Evolutionary conservation across 1,139 yeast genomes (phyloP), one percentile per base, ranked within the genome.

Genomic region (Saccharomyces pastorianus): DNA sequence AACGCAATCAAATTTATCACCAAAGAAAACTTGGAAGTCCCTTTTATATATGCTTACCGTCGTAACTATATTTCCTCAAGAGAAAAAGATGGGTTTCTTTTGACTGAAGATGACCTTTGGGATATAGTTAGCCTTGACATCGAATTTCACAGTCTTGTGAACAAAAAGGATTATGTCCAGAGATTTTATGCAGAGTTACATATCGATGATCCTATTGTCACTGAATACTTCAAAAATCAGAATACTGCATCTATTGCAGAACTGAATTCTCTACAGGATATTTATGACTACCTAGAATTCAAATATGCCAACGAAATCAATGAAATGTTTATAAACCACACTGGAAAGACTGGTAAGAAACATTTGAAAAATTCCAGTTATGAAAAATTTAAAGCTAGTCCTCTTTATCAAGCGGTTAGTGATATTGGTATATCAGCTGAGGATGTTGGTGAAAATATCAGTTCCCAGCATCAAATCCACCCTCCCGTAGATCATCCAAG

Each of bases 1-100:
- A 82, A 85, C 60, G 91, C 87, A 1, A 82, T 93, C 46, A 90
- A 82, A 59, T 90, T 90, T 64, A 75, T 93, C 41, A 78, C 90
- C 11, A 83, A 82, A 61, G 96, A 90, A 52, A 78, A 85, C 53
- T 78, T 85, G 59, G 99, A 93, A 68, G 96, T 93, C 3, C 98
- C 99, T n/a, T 88, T 90, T 66, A 90, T 93, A 57, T 91, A 96
- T 88, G 85, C 91, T 41, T 96, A 90, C 66, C 87, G 98, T 69
- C 86, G 95, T 70, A 98, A 93, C 70, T 90, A 87, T 67, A 73
- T 69, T 51, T 68, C 70, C 0, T 77, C 76, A 25, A 85, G 81
- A 62, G 84, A 81, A 53, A 76, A 76, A 31, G 75, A 73, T 50
- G 80, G 80, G 7, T 81, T 80, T 49, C 74, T 85, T 50, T 71